Conservation (phyloP, 345 rosid genomes). For the Euphorbia pulcherrima region DNA sequence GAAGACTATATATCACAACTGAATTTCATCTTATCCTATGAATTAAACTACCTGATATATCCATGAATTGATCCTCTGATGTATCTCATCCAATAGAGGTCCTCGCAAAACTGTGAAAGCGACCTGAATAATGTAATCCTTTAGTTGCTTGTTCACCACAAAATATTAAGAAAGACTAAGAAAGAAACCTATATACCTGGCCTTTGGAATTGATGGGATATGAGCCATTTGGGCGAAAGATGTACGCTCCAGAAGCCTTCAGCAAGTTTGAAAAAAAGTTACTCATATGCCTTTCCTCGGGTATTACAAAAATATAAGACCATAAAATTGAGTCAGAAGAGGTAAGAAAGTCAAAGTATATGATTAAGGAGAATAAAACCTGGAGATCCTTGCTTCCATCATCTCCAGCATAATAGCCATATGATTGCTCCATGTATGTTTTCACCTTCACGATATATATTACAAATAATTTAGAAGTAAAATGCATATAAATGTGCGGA, state of each 20-base stretch:
- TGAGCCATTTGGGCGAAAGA: constrained; percentile 76
- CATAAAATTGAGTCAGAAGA: neutral
- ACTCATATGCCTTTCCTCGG: neutral
- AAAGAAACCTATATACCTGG: constrained; percentile 17
- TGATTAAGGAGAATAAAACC: constrained; percentile 33
- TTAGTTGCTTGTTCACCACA: constrained; percentile 5
- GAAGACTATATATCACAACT: neutral
- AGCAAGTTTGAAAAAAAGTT: constrained; percentile 11
- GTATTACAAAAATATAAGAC: neutral
- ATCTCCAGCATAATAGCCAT: constrained; percentile 71
- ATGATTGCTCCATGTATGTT: constrained; percentile 53
- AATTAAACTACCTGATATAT: constrained; percentile 62
- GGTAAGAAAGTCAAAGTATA: neutral
- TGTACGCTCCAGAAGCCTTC: constrained; percentile 96
- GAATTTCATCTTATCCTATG: neutral
- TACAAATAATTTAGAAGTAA: neutral
- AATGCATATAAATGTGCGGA: neutral
- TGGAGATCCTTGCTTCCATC: constrained; percentile 77
- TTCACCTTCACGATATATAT: constrained; percentile 17
- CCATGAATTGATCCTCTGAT: constrained; percentile 68
- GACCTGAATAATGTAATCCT: constrained; percentile 34
- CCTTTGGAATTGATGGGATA: constrained; percentile 26
- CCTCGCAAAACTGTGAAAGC: constrained; percentile 63
- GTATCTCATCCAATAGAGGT: constrained; percentile 82
- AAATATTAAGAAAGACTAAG: neutral